Conservation (phyloP, 495 filamentous ascomycete species). For the Entonaema liquescens region DNA sequence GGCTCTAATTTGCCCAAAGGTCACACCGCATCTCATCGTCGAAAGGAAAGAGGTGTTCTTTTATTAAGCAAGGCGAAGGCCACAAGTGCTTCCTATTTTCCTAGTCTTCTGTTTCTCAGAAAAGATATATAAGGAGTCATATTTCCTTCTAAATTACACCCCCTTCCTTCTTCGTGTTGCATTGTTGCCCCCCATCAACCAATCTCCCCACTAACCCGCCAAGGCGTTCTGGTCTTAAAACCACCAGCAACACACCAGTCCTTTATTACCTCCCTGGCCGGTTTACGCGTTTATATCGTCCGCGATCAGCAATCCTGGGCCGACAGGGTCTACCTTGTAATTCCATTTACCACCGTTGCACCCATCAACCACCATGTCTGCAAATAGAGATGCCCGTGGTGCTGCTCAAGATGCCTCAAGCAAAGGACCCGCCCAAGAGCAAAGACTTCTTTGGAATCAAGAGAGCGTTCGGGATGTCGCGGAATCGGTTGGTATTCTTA, state of each 20-base stretch:
- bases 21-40: background rate
- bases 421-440: slow-evolving; percentile 27
- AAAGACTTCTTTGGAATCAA: slow-evolving; percentile 81
- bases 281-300: background rate
- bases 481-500: slow-evolving; percentile 88
- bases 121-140: background rate
- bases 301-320: background rate
- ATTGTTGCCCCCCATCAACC: background rate
- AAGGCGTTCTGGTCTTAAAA: background rate
- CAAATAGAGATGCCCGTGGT: slow-evolving; percentile 28
- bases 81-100: background rate
- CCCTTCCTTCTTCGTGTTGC: background rate
- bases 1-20: background rate
- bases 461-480: slow-evolving; percentile 95
- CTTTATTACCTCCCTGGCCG: background rate
- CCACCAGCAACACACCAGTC: background rate
- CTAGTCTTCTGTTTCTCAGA: background rate
- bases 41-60: background rate
- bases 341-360: background rate
- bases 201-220: background rate
- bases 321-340: background rate
- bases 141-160: background rate
- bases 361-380: slow-evolving; percentile 24
- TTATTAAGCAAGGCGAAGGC: background rate
- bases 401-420: slow-evolving; percentile 19